A percentile compares a stretch with the other conserved stretches of the same genome.
Conservation (phyloP, 768 basidiomycete genomes). For the Boletus vinaceobasis region DNA sequence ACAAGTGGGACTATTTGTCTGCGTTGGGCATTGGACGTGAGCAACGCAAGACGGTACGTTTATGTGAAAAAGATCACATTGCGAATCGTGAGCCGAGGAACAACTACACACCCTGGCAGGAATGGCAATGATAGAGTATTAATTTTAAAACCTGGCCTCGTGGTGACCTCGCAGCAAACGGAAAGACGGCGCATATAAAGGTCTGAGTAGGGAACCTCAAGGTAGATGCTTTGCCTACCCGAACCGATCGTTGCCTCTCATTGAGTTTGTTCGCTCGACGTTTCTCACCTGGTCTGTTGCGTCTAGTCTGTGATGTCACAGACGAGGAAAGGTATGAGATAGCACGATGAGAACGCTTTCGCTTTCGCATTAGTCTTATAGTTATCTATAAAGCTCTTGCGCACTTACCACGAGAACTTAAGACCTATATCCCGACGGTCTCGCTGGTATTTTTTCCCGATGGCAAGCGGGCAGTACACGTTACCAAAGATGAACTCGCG, state of each 20-base stretch:
- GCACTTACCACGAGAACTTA: background rate
- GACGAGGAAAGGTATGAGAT: conserved; percentile 1
- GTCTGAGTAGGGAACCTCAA: too few relatives aligned
- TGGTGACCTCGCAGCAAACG: background rate
- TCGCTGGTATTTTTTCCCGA: conserved; percentile 6
- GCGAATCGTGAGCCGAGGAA: background rate
- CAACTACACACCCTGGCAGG: background rate
- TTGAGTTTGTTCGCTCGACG: background rate
- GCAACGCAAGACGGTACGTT: background rate
- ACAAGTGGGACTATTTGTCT: background rate
- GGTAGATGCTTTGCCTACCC: too few relatives aligned
- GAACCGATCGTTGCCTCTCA: too few relatives aligned
- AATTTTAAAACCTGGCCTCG: background rate
- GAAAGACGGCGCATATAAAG: too few relatives aligned
- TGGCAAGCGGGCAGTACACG: background rate
- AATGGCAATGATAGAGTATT: background rate
- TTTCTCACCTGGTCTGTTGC: background rate
- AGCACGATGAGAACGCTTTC: background rate
- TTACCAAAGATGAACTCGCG: background rate
- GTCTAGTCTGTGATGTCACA: background rate
- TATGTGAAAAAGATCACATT: background rate
- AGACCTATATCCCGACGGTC: background rate
- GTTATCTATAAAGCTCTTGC: background rate
- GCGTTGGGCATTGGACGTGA: background rate
- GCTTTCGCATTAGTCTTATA: background rate